Base-by-base conservation (phyloP, 2,329 filamentous ascomycete genomes). In the Fusarium stilboides region DNA sequence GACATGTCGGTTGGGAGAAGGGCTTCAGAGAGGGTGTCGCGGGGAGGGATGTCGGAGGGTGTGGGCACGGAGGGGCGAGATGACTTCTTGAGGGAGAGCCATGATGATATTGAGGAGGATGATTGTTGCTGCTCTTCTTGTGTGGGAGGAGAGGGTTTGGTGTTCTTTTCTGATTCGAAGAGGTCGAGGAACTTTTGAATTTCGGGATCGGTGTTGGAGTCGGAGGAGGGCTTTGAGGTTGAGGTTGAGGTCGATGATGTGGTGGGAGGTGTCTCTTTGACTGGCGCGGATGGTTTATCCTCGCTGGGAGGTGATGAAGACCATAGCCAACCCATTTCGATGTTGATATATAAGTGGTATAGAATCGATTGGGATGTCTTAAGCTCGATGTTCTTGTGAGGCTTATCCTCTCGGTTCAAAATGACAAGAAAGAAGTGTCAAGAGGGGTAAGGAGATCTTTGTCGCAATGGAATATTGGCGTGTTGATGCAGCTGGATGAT, bases 1-100 rank as follows among this genome's bases (percentile, higher is more conserved):
- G 92, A 94, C 91, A 98, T 96, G 53, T 86, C 89, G 42, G 89
- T 90, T 0, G 94, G 93, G 65, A 96, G 92, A 51, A 93, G 85
- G 67, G 90, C 88, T 69, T 93, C 89, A 71, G 90, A 87, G 61
- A 92, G 79, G 61, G 84, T 79, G 66, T 83, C 80, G 63, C 76
- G 75, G 46, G 67, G 66, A 13, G 80, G 77, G 57, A 57, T 63
- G 49, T 71, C 33, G 43, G 69, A 49, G 24, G 73, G 69, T 17
- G 71, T 71, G 53, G 69, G 43, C 37, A 68, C 34, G 43, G 72
- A 68, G 28, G 72, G 65, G 50, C 76, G 64, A 20, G 79, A 67
- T 20, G 78, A 73, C 22, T 70, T 70, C 36, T 78, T 75, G 58
- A 77, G 71, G 46, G 79, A 76, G 66, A 82, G 76, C 76, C 79